phyloP scores from a whole-genome alignment of 2,329 filamentous ascomycete species.

The Chaetomiaceae sp. region DNA sequence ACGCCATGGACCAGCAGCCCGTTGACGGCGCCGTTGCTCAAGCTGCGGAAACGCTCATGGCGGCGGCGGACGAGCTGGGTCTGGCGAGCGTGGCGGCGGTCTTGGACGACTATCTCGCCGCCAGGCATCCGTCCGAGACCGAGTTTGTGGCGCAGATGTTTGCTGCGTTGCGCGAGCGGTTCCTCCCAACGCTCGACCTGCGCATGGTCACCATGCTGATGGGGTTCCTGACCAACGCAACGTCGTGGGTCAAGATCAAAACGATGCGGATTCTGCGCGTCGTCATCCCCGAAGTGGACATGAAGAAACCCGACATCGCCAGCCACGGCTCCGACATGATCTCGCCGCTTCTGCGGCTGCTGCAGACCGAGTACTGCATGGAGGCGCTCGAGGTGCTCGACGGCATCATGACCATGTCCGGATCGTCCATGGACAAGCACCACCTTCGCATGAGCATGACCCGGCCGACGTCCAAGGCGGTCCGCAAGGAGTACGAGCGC shows the following conservation, averaged over 20 bases:
- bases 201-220: slow-evolving; percentile 83
- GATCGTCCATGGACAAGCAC: slow-evolving; percentile 86
- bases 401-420: slow-evolving; percentile 90
- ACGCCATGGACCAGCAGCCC: slow-evolving; percentile 63
- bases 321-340: slow-evolving; percentile 91
- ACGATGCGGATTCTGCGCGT: slow-evolving; percentile 85
- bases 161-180: slow-evolving; percentile 66
- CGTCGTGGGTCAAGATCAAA: slow-evolving; percentile 85
- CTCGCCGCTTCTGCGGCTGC: slow-evolving; percentile 77
- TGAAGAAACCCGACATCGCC: slow-evolving; percentile 84
- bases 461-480: slow-evolving; percentile 72
- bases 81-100: slow-evolving; percentile 61
- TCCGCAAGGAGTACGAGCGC: slow-evolving; percentile 89
- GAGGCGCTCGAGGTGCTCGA: slow-evolving; percentile 88
- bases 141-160: slow-evolving; percentile 75
- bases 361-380: slow-evolving; percentile 91
- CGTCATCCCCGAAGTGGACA: slow-evolving; percentile 83
- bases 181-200: slow-evolving; percentile 77
- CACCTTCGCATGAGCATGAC: slow-evolving; percentile 98
- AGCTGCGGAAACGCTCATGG: slow-evolving; percentile 63
- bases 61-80: slow-evolving; percentile 67
- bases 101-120: slow-evolving; percentile 63
- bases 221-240: slow-evolving; percentile 81
- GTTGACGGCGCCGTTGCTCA: slow-evolving; percentile 51
- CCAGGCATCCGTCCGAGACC: slow-evolving; percentile 58